Percentiles rank a stretch among this genome's conserved stretches.
Conservation (phyloP, 768 basidiomycete species). For the Calocybe indica region DNA sequence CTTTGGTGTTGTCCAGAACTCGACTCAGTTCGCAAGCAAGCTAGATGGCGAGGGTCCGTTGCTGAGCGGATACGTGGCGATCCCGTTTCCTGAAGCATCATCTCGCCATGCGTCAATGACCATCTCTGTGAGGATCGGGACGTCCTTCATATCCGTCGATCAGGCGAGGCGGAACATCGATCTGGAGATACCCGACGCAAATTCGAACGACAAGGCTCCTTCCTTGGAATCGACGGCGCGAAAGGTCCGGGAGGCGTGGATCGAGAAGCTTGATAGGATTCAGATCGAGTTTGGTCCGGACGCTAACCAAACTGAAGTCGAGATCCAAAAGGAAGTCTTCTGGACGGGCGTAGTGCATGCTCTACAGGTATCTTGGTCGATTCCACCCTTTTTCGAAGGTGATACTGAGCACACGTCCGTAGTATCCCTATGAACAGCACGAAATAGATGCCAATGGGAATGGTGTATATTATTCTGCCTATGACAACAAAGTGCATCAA, state of each 20-base stretch:
- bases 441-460: constrained; percentile 30
- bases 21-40: constrained; percentile 23
- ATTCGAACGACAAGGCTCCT: constrained; percentile 1
- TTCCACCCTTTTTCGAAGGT: background rate
- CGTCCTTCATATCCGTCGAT: constrained; percentile 69
- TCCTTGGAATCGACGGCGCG: constrained; percentile 48
- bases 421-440: constrained; percentile 76
- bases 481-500: constrained; percentile 58
- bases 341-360: constrained; percentile 64
- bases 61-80: constrained; percentile 46
- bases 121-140: constrained; percentile 56
- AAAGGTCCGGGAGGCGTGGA: constrained; percentile 46
- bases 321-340: constrained; percentile 39
- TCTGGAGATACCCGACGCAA: constrained; percentile 39
- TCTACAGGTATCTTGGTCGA: constrained; percentile 36
- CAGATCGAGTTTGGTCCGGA: constrained; percentile 41
- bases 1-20: constrained; percentile 47
- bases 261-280: constrained; percentile 49
- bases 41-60: constrained; percentile 32
- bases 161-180: constrained; percentile 51
- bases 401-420: constrained; percentile 5
- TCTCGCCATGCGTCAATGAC: background rate
- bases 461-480: constrained; percentile 70
- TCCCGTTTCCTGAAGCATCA: constrained; percentile 21
- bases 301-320: no score